Conservation (phyloP, 2,329 filamentous ascomycete species). For the Clonostachys byssicola region DNA sequence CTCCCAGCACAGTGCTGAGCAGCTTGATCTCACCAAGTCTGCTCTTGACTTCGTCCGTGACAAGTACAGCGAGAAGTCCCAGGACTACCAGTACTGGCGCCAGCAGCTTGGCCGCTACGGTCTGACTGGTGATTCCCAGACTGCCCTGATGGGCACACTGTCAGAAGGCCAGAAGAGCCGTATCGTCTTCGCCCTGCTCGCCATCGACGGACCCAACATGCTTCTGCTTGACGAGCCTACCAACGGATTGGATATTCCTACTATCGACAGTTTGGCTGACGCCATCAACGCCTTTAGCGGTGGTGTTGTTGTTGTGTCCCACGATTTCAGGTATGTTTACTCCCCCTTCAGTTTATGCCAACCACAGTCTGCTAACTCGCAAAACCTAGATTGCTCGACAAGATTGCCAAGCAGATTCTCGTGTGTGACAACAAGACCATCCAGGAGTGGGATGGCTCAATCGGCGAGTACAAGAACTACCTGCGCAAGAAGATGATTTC, state of each 20-base stretch:
- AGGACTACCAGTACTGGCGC: conserved; percentile 99
- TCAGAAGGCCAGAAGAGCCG: conserved; percentile 97
- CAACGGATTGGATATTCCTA: conserved; percentile 98
- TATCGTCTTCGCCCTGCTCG: conserved; percentile 95
- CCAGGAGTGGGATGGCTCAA: conserved; percentile 80
- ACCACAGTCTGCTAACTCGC: conserved; percentile 6
- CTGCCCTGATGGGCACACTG: conserved; percentile 93
- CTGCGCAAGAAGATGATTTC: conserved; percentile 98
- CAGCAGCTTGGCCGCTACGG: conserved; percentile 96
- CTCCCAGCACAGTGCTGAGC: conserved; percentile 97
- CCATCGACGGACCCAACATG: conserved; percentile 97
- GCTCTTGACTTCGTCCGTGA: conserved; percentile 96
- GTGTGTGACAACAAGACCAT: conserved; percentile 99
- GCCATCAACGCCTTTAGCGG: conserved; percentile 95
- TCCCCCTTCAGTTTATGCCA: conserved; percentile 6
- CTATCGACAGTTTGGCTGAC: conserved; percentile 94
- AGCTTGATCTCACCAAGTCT: conserved; percentile 97
- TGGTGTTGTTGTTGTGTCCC: conserved; percentile 95
- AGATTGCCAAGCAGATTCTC: conserved; percentile 99
- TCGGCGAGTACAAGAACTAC: conserved; percentile 96
- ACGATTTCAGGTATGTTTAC: conserved; percentile 87
- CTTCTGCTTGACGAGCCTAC: conserved; percentile 96
- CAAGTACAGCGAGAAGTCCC: conserved; percentile 83
- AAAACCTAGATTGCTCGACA: conserved; percentile 77
- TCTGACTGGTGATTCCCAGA: conserved; percentile 88